phyloP scores from a whole-genome alignment of 2,329 filamentous ascomycete species.

The Nothophoma quercina region DNA sequence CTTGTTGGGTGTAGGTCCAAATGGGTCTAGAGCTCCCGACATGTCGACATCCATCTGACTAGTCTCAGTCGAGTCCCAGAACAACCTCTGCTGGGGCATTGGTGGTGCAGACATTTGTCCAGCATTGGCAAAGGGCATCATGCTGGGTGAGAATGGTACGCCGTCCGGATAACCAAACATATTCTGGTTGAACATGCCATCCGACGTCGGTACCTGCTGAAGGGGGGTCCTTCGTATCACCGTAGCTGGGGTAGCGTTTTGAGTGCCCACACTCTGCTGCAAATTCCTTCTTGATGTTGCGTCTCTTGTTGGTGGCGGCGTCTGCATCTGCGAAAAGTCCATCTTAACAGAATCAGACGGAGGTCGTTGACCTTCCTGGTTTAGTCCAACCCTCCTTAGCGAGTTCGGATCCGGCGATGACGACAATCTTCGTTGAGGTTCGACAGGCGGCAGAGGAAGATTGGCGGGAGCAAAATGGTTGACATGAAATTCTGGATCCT shows the following conservation, averaged over 20 bases:
- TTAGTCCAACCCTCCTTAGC: conserved; percentile 21
- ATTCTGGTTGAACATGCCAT: conserved; percentile 46
- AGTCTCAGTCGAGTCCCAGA: conserved; percentile 47
- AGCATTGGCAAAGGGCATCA: conserved; percentile 61
- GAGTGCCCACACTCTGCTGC: conserved; percentile 39
- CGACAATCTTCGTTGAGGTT: conserved; percentile 64
- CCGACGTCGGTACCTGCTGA: conserved; percentile 33
- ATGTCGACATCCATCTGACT: conserved; percentile 47
- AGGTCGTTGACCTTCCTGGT: conserved; percentile 24
- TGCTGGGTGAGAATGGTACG: conserved; percentile 65
- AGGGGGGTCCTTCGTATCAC: conserved; percentile 52
- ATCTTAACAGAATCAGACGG: conserved; percentile 42
- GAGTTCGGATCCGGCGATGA: conserved; percentile 62
- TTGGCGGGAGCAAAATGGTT: conserved; percentile 66
- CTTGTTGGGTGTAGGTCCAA: conserved; percentile 47
- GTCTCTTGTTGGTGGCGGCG: conserved; percentile 67
- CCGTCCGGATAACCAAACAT: conserved; percentile 58
- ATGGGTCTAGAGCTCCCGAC: conserved; percentile 41
- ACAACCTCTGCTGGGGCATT: conserved; percentile 58
- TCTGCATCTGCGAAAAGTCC: conserved; percentile 63
- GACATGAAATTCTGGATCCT: conserved; percentile 63
- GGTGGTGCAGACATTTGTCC: conserved; percentile 64
- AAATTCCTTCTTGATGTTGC: conserved; percentile 58
- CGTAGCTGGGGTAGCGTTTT: conserved; percentile 46
- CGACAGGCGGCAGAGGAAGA: conserved; percentile 66